Evolutionary conservation across 2,329 filamentous ascomycete species (phyloP).

Genomic region (Aureobasidium leucospermi): DNA sequence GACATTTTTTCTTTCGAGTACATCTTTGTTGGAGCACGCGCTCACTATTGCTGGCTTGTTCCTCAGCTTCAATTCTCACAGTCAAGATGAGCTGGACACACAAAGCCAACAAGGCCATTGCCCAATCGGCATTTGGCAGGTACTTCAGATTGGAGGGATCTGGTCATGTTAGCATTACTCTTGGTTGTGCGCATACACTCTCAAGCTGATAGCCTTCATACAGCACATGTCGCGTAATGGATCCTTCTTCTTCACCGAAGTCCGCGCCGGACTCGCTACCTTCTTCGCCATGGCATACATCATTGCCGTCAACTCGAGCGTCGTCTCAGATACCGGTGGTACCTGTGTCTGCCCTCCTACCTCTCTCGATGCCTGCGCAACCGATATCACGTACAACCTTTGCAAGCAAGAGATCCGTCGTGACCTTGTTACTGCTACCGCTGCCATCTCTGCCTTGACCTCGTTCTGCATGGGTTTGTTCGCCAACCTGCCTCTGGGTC

Average conservation of each 20-base stretch:
- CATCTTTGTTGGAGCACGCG: background rate
- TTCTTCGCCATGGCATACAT: constrained; percentile 68
- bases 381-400: constrained; percentile 54
- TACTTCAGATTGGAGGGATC: constrained; percentile 77
- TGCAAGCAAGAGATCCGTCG: constrained; percentile 59
- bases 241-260: constrained; percentile 73
- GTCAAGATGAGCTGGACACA: constrained; percentile 20
- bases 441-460: constrained; percentile 70
- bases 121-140: constrained; percentile 57
- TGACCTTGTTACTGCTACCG: constrained; percentile 77
- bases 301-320: constrained; percentile 56
- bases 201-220: constrained; percentile 16
- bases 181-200: constrained; percentile 12
- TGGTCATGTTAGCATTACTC: constrained; percentile 55
- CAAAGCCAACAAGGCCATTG: constrained; percentile 42
- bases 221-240: constrained; percentile 65
- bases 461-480: constrained; percentile 80
- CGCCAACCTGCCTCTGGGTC: constrained; percentile 53
- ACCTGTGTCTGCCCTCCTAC: constrained; percentile 63
- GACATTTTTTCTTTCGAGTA: constrained; percentile 1
- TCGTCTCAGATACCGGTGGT: constrained; percentile 65
- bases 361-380: constrained; percentile 45
- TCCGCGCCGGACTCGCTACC: constrained; percentile 74
- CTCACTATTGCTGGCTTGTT: background rate
- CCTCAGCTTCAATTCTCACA: background rate